phyloP scores from a whole-genome alignment of 1,284 basidiomycete genomes.

The Trichosporon asahii region DNA sequence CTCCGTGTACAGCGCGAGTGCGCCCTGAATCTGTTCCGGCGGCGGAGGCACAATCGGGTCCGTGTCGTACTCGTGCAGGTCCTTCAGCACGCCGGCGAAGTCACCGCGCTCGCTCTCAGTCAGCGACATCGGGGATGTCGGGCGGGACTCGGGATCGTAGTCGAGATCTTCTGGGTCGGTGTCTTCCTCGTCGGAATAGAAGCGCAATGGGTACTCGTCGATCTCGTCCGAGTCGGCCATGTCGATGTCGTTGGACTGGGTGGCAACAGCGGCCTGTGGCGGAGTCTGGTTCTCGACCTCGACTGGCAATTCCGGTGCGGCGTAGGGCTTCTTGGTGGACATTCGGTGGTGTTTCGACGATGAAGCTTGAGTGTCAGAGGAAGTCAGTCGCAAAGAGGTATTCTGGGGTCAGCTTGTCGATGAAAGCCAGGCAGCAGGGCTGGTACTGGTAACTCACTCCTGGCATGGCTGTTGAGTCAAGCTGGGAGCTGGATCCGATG shows the following conservation, averaged over 20 bases:
- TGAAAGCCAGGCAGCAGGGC: too few species aligned
- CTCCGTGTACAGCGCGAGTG: constrained; percentile 4
- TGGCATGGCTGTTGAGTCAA: background rate
- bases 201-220: background rate
- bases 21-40: background rate
- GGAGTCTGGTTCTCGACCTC: background rate
- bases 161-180: background rate
- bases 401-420: background rate
- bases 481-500: too few species aligned
- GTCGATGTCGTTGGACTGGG: background rate
- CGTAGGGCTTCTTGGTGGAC: background rate
- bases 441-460: background rate
- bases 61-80: constrained; percentile 3
- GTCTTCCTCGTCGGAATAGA: constrained; percentile 2
- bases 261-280: background rate
- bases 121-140: constrained; percentile 3
- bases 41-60: background rate
- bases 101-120: constrained; percentile 2
- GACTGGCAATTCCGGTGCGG: background rate
- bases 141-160: background rate
- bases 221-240: background rate
- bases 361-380: background rate
- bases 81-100: background rate
- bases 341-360: background rate
- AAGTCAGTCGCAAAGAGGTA: background rate